phyloP scores from a whole-genome alignment of 768 basidiomycete species.

The Termitomyces sp. region DNA sequence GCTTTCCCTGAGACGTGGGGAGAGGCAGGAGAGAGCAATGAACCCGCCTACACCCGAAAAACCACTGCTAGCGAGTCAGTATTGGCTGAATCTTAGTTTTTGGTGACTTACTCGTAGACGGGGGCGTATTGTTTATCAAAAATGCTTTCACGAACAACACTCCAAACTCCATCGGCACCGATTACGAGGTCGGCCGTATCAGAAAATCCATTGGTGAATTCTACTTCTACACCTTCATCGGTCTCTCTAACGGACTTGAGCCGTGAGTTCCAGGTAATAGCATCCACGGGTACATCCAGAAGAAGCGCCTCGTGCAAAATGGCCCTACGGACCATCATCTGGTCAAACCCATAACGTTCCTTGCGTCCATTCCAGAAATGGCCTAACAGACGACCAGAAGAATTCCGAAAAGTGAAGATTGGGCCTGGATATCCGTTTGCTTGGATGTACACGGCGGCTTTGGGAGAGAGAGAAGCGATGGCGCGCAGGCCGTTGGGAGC shows the following conservation, averaged over 20 bases:
- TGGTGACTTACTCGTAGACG: conserved; percentile 21
- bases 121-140: conserved; percentile 23
- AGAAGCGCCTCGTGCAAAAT: conserved; percentile 29
- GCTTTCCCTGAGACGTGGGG: conserved; percentile 19
- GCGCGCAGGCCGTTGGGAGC: conserved; percentile 34
- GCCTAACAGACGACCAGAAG: conserved; percentile 28
- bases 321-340: conserved; percentile 27
- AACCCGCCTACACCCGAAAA: conserved; percentile 33
- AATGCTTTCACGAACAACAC: conserved; percentile 26
- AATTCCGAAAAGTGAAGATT: conserved; percentile 18
- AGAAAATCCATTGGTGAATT: conserved; percentile 24
- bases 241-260: conserved; percentile 22
- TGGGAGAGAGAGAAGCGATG: conserved; percentile 22
- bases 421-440: conserved; percentile 9
- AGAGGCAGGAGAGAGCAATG: conserved; percentile 24
- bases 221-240: conserved; percentile 18
- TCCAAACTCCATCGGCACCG: conserved; percentile 34
- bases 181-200: conserved; percentile 31
- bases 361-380: conserved; percentile 20
- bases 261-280: conserved; percentile 24
- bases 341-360: conserved; percentile 25
- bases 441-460: conserved; percentile 25
- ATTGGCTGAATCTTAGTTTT: background rate
- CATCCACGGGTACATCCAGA: conserved; percentile 20
- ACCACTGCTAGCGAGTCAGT: conserved; percentile 7